These are phyloP conservation scores for Penicillium sp. DNA, from an alignment of 2,329 filamentous ascomycete species.

Conservation along the genomic window DNA sequence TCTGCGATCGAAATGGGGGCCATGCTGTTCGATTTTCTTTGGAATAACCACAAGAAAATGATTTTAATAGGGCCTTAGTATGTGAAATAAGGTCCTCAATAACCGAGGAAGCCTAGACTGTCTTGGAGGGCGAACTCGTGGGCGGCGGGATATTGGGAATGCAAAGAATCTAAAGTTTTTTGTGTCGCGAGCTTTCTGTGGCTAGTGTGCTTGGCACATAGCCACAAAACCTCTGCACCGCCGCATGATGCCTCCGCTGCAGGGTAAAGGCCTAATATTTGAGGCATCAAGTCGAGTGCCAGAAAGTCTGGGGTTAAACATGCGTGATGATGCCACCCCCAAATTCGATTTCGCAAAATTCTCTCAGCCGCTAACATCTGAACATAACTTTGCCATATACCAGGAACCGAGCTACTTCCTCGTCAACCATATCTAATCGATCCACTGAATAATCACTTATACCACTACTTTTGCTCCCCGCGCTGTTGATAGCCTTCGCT, in stretches of 20 bases:
- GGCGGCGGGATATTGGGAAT: slow-evolving; percentile 24
- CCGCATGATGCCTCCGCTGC: slow-evolving; percentile 4
- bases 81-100: slow-evolving; percentile 4
- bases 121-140: slow-evolving; percentile 12
- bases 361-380: not conserved
- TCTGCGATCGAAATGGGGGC: slow-evolving; percentile 63
- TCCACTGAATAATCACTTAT: not conserved
- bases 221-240: slow-evolving; percentile 6
- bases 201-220: slow-evolving; percentile 22
- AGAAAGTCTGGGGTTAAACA: not conserved
- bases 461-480: not conserved
- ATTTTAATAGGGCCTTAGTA: slow-evolving; percentile 3
- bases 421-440: not conserved
- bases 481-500: slow-evolving; percentile 3
- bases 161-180: slow-evolving; percentile 24
- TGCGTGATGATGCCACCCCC: not conserved
- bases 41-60: slow-evolving; percentile 9
- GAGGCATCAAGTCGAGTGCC: not conserved
- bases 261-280: not conserved
- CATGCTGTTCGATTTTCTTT: slow-evolving; percentile 43
- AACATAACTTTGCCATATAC: too few species aligned
- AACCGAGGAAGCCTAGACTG: slow-evolving; percentile 10
- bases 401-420: not conserved
- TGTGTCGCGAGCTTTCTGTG: slow-evolving; percentile 28
- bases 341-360: not conserved